A percentile compares a stretch with the other conserved stretches of the same genome.
Conservation (phyloP, 805 yeast genomes). For the Kockiozyma suomiensis region DNA sequence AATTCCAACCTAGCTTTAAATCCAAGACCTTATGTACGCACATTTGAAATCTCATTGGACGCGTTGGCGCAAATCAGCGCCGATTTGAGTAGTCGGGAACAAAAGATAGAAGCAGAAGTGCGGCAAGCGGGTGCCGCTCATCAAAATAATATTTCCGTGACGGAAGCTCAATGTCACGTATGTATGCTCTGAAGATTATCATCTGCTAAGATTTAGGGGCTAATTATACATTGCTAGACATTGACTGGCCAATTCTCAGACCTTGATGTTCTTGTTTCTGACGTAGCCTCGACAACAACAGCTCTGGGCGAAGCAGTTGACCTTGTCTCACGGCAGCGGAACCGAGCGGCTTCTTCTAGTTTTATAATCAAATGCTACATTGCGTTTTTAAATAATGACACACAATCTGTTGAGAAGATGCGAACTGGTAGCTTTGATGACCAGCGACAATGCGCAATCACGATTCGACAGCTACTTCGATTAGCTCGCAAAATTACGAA, state of each 20-base stretch:
- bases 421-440: conserved; percentile 57
- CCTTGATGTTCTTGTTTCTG: conserved; percentile 57
- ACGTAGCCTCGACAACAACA: conserved; percentile 60
- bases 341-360: conserved; percentile 70
- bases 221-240: not conserved
- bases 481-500: conserved; percentile 61
- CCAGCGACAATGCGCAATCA: conserved; percentile 66
- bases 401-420: conserved; percentile 59
- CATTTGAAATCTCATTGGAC: conserved; percentile 81
- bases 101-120: conserved; percentile 58
- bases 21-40: conserved; percentile 92
- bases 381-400: conserved; percentile 64
- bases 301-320: conserved; percentile 73
- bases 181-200: not conserved
- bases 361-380: conserved; percentile 76
- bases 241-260: conserved; percentile 53
- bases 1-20: conserved; percentile 53
- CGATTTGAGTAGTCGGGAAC: conserved; percentile 56
- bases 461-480: conserved; percentile 64
- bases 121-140: conserved; percentile 46
- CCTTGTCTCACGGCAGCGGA: conserved; percentile 69
- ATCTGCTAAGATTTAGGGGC: not conserved
- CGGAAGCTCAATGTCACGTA: conserved; percentile 25
- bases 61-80: conserved; percentile 65
- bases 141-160: conserved; percentile 7